Percentiles rank a stretch among this genome's conserved stretches.
Evolutionary conservation across 163 green algal genomes (phyloP).

Genomic region (Chlamydomonas reinhardtii): DNA sequence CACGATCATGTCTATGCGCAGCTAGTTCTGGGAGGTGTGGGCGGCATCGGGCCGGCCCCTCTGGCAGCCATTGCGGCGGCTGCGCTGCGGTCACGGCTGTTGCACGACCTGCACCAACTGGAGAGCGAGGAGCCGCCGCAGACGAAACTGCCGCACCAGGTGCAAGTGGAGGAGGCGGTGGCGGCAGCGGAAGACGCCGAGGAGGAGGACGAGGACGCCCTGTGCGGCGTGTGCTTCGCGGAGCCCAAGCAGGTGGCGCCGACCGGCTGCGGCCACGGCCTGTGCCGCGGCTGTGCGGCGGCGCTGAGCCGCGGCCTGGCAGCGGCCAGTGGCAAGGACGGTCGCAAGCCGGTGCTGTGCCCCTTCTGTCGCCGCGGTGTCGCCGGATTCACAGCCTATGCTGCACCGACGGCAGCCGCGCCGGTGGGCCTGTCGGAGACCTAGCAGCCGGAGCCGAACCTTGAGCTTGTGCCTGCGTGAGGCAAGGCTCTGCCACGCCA

Average conservation of each 20-base stretch:
- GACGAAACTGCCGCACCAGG: neutral
- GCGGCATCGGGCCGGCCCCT: neutral
- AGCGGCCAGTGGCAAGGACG: neutral
- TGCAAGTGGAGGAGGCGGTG: neutral
- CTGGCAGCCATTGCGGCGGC: neutral
- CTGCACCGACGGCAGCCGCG: too few relatives aligned
- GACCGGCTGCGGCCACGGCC: neutral
- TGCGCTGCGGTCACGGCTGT: neutral
- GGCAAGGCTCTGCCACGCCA: too few relatives aligned
- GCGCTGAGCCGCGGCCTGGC: neutral
- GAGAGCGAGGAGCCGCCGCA: neutral
- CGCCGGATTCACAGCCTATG: neutral
- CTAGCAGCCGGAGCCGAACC: too few relatives aligned
- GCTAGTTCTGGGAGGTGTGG: too few relatives aligned
- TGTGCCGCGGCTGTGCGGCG: slow-evolving; percentile 1
- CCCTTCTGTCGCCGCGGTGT: slow-evolving; percentile 9
- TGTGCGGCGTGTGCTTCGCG: slow-evolving; percentile 25
- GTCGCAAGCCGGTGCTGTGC: neutral
- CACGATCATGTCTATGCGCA: too few relatives aligned
- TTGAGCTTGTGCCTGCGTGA: too few relatives aligned
- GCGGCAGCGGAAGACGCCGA: neutral
- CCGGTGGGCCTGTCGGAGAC: too few relatives aligned
- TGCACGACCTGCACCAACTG: neutral
- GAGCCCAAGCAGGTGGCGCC: neutral
- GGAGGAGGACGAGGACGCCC: neutral